A percentile compares a stretch with the other conserved stretches of the same genome.
phyloP scores from a whole-genome alignment of 2,329 filamentous ascomycete species.

The Verticillium isaacii region DNA sequence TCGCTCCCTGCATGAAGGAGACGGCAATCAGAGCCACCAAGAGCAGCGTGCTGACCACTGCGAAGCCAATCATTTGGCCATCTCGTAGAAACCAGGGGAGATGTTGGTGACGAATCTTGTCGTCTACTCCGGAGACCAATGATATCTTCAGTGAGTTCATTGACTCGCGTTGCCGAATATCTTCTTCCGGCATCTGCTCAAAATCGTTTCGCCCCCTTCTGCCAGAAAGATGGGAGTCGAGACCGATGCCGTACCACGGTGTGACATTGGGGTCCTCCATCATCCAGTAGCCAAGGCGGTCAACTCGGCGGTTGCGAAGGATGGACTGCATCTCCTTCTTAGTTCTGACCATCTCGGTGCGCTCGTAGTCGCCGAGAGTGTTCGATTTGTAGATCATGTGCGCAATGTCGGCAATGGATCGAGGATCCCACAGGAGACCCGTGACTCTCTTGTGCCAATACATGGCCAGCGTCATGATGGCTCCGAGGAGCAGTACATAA shows the following conservation, averaged over 20 bases:
- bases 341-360: slow-evolving; percentile 56
- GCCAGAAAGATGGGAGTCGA: slow-evolving; percentile 29
- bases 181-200: slow-evolving; percentile 16
- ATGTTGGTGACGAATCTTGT: slow-evolving; percentile 57
- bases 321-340: slow-evolving; percentile 48
- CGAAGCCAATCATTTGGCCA: slow-evolving; percentile 60
- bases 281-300: slow-evolving; percentile 84
- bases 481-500: slow-evolving; percentile 63
- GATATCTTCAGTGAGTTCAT: slow-evolving; percentile 21
- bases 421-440: slow-evolving; percentile 79
- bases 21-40: slow-evolving; percentile 69
- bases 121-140: slow-evolving; percentile 41
- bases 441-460: slow-evolving; percentile 64
- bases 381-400: slow-evolving; percentile 78
- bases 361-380: slow-evolving; percentile 65
- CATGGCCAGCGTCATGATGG: slow-evolving; percentile 53
- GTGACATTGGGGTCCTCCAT: slow-evolving; percentile 57
- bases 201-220: slow-evolving; percentile 22
- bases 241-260: slow-evolving; percentile 74
- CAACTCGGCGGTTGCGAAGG: slow-evolving; percentile 51
- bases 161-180: slow-evolving; percentile 11
- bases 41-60: slow-evolving; percentile 54
- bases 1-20: slow-evolving; percentile 68
- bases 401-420: slow-evolving; percentile 76
- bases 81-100: slow-evolving; percentile 74